A percentile compares a stretch with the other conserved stretches of the same genome.
Conservation (phyloP, 164 flowering plant species). For the Buxus sempervirens region DNA sequence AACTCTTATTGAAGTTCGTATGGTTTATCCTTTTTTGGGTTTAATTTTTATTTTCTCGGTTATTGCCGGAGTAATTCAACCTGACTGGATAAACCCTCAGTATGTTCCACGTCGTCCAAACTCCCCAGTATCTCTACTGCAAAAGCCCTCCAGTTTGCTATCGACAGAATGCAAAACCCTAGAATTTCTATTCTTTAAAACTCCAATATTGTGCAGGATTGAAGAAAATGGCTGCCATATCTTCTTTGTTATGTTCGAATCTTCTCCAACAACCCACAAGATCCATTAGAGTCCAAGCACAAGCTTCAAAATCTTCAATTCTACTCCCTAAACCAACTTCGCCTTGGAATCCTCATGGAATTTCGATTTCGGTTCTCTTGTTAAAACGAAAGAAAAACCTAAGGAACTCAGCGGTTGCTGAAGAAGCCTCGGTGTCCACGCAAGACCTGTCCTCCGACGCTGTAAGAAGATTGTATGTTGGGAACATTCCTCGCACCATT, state of each 20-base stretch:
- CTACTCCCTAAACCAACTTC: slow-evolving; percentile 11
- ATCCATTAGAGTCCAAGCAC: slow-evolving; percentile 8
- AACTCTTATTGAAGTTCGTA: too few species aligned
- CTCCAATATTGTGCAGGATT: background rate
- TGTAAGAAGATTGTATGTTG: slow-evolving; percentile 67
- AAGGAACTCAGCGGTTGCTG: slow-evolving; percentile 39
- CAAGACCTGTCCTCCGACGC: slow-evolving; percentile 36
- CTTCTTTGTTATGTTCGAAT: slow-evolving; percentile 26
- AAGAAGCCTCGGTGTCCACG: slow-evolving; percentile 33
- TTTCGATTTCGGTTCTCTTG: slow-evolving; percentile 3
- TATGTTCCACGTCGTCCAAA: background rate
- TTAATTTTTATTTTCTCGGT: too few species aligned
- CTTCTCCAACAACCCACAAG: slow-evolving; percentile 23
- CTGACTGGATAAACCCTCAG: slow-evolving; percentile 6
- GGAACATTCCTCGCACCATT: slow-evolving; percentile 78
- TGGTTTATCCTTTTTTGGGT: too few species aligned
- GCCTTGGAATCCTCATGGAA: slow-evolving; percentile 4
- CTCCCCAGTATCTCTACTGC: background rate
- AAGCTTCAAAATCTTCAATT: slow-evolving; percentile 18
- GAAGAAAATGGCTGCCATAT: slow-evolving; percentile 37
- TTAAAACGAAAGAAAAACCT: slow-evolving; percentile 14
- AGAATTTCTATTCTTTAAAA: slow-evolving; percentile 1
- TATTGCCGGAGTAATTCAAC: too few species aligned
- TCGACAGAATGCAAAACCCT: slow-evolving; percentile 11
- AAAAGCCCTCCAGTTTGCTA: background rate